A percentile compares a stretch with the other conserved stretches of the same genome.
Conservation (phyloP, 495 filamentous ascomycete genomes). For the Umbilicaria muhlenbergii region DNA sequence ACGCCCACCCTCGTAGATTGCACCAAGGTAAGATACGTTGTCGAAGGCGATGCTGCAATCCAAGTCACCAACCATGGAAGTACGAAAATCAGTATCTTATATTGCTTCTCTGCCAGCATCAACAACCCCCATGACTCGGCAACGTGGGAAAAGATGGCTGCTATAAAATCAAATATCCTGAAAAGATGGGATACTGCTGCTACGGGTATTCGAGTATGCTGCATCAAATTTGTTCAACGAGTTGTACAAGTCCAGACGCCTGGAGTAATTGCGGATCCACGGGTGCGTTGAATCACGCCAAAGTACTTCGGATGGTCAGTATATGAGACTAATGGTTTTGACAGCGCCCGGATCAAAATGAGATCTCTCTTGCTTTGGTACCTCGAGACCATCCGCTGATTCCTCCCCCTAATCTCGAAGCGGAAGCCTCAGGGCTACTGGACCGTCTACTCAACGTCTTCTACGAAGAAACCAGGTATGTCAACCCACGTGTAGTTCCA, state of each 20-base stretch:
- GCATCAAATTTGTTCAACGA: constrained; percentile 90
- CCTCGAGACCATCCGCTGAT: constrained; percentile 68
- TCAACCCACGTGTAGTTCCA: constrained; percentile 4
- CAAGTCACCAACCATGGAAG: neutral
- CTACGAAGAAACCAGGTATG: constrained; percentile 70
- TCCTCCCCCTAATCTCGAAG: constrained; percentile 65
- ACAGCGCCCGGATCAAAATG: constrained; percentile 70
- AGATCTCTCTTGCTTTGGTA: constrained; percentile 74
- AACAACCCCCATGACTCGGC: constrained; percentile 62
- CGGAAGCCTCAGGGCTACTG: constrained; percentile 75
- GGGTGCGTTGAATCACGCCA: constrained; percentile 37
- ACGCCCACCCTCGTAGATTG: neutral
- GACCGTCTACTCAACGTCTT: constrained; percentile 79
- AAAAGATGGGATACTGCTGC: constrained; percentile 73
- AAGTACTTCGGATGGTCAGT: constrained; percentile 1
- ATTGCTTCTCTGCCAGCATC: constrained; percentile 40
- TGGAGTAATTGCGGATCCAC: constrained; percentile 65
- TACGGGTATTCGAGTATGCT: constrained; percentile 69
- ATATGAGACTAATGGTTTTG: constrained; percentile 12
- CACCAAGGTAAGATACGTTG: neutral
- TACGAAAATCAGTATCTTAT: constrained; percentile 15
- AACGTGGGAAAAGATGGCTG: constrained; percentile 73
- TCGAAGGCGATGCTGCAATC: neutral
- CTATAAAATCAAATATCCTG: constrained; percentile 79
- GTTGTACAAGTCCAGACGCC: constrained; percentile 86